Evolutionary conservation across 164 flowering plant species (phyloP).

Genomic region (Tetracentron sinense): DNA sequence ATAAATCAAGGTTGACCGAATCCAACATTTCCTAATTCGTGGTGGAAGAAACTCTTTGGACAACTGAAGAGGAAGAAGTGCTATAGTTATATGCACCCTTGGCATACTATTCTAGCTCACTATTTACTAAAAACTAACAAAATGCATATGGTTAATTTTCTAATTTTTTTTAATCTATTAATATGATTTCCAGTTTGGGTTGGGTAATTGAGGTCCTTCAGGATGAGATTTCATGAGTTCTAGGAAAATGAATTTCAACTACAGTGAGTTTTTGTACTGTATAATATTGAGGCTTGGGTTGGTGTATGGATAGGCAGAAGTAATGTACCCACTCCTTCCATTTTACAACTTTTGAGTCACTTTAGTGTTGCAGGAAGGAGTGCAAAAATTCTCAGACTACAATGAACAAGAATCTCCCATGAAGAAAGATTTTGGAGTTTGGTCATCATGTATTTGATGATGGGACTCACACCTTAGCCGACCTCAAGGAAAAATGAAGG

Average conservation of each 20-base stretch:
- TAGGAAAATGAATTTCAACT: too few species aligned
- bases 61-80: constrained; percentile 49
- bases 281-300: too few species aligned
- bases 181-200: too few species aligned
- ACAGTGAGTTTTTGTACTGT: too few species aligned
- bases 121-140: background rate
- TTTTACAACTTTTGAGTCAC: background rate
- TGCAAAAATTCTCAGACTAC: constrained; percentile 25
- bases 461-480: constrained; percentile 41
- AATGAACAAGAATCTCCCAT: constrained; percentile 34
- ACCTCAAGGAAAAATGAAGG: constrained; percentile 68
- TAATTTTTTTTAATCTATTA: too few species aligned
- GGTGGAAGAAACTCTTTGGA: constrained; percentile 45
- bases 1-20: background rate
- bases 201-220: too few species aligned
- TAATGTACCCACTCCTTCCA: background rate
- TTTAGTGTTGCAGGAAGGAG: constrained; percentile 57
- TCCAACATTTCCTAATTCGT: constrained; percentile 13
- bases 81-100: constrained; percentile 37
- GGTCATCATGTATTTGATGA: constrained; percentile 53
- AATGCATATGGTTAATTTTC: too few species aligned
- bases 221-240: too few species aligned
- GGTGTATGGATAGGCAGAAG: background rate
- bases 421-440: constrained; percentile 51
- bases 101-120: background rate